Evolutionary conservation across 257 asterid species (phyloP).

Genomic region (Orobanche coerulescens): DNA sequence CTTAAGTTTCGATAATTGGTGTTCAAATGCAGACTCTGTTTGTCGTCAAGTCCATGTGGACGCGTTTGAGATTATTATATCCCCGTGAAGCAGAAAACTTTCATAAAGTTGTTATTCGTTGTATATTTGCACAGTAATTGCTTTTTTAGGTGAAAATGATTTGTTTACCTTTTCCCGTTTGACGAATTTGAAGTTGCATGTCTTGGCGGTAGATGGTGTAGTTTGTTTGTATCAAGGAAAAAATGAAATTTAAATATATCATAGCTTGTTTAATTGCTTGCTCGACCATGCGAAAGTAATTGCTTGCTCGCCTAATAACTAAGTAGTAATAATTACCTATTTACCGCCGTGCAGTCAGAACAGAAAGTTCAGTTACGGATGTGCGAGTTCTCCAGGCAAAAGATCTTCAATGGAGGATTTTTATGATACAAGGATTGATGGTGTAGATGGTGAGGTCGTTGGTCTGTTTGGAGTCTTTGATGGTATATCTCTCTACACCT

Average conservation of each 20-base stretch:
- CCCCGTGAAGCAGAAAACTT: background rate
- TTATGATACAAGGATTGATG: conserved; percentile 84
- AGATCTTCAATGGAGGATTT: conserved; percentile 94
- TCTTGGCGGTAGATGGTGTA: background rate
- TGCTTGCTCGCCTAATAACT: background rate
- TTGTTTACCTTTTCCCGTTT: background rate
- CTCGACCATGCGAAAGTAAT: background rate
- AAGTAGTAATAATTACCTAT: conserved; percentile 8
- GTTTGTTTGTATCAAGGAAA: background rate
- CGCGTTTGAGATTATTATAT: background rate
- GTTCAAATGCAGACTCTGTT: conserved; percentile 2
- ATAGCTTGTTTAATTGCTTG: background rate
- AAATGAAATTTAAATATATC: background rate
- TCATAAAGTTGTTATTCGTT: background rate
- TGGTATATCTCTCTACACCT: conserved; percentile 39
- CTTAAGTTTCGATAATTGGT: background rate
- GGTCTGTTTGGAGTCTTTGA: conserved; percentile 94
- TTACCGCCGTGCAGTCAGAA: conserved; percentile 49
- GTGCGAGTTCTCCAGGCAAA: conserved; percentile 85
- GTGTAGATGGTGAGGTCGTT: conserved; percentile 69
- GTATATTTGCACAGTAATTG: background rate
- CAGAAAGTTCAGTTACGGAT: conserved; percentile 88
- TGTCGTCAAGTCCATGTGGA: background rate
- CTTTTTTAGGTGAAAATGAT: background rate
- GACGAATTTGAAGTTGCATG: background rate